Base-by-base conservation (phyloP, 768 basidiomycete genomes). In the Psilocybe azurescens region DNA sequence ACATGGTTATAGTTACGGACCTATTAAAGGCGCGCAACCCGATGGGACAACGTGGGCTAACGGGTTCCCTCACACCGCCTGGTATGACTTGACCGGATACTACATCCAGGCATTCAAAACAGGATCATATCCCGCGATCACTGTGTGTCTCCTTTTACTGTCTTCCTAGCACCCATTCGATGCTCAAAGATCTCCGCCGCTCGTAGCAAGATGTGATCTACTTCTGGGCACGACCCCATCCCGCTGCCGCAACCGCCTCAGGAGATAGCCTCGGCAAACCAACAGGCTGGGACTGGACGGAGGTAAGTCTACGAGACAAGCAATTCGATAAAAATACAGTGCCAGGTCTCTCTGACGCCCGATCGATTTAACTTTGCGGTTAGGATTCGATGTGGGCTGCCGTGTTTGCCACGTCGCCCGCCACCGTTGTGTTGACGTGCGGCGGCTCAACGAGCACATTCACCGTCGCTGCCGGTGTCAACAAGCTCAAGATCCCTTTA, bases 91-190 rank as follows among this genome's bases (percentile, higher is more conserved):
- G 74, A 85, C 83, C 41, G 78, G 83, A 56, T 89, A 88, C 71
- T 90, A 88, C 67, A 86, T 89, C 58, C 76, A 75, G 14, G 88
- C 87, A 0, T 91, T 85, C 80, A 88, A 89, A 75, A 89, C 85
- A 3, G 89, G 89, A 3, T 67, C 67, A 0, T 89, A 85, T 61
- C 89, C 89, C 3, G 67, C 79, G 6, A 84, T 90, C 63, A 82
- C 80, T 1, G 81, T 85, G 63, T 70, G 86, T 72, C 41, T 44
- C 10, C n/a, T 14, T 44, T 44, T 68, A 69, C 60, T 62, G 76
- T 30, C 49, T 75, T 73, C 7, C 52, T 51, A 18, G 14, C 32
- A 14, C 9, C 36, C 8, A 36, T 14, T 28, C 11, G 10, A 29
- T 55, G 13, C 53, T 58, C 9, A 36, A 18, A n/a, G n/a, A 9